Percentiles rank a stretch among this genome's conserved stretches.
Evolutionary conservation across 495 filamentous ascomycete species (phyloP).

Genomic region (Penicillium pancosmium): DNA sequence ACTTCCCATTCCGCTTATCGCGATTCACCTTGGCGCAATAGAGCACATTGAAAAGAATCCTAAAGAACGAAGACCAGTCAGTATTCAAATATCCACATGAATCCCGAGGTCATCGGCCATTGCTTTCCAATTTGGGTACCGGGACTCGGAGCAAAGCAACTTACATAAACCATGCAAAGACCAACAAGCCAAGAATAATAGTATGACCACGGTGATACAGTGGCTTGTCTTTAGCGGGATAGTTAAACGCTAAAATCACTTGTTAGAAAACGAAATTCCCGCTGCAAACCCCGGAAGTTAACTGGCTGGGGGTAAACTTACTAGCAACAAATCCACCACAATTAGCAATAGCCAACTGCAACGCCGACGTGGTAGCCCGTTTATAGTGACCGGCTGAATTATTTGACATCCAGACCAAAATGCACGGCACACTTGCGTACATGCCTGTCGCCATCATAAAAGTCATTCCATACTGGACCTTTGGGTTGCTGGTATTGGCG

Average conservation of each 20-base stretch:
- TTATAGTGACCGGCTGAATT: constrained; percentile 67
- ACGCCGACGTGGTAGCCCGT: constrained; percentile 56
- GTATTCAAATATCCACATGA: no score
- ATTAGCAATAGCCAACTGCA: constrained; percentile 60
- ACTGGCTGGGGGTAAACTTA: constrained; percentile 9
- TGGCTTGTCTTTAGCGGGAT: constrained; percentile 54
- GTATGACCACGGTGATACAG: constrained; percentile 58
- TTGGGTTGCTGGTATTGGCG: constrained; percentile 40
- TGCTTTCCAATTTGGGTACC: no score
- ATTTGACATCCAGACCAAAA: constrained; percentile 59
- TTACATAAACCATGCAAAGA: constrained; percentile 67
- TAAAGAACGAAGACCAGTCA: constrained; percentile 18
- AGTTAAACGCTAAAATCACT: constrained; percentile 53
- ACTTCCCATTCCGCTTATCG: constrained; percentile 65
- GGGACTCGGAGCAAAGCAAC: constrained; percentile 23
- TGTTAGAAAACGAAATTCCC: neutral
- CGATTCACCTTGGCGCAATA: constrained; percentile 68
- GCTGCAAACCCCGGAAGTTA: no score
- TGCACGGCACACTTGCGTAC: constrained; percentile 52
- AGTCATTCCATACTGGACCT: constrained; percentile 55
- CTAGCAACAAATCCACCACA: constrained; percentile 59
- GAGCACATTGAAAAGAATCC: constrained; percentile 63
- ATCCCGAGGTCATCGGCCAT: no score
- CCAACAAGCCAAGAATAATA: constrained; percentile 58
- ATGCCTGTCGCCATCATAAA: constrained; percentile 57